A percentile compares a stretch with the other conserved stretches of the same genome.
These are phyloP conservation scores for Dendrocalamus sinicus DNA, from an alignment of 176 grass and related monocot species.

Conservation along the genomic window DNA sequence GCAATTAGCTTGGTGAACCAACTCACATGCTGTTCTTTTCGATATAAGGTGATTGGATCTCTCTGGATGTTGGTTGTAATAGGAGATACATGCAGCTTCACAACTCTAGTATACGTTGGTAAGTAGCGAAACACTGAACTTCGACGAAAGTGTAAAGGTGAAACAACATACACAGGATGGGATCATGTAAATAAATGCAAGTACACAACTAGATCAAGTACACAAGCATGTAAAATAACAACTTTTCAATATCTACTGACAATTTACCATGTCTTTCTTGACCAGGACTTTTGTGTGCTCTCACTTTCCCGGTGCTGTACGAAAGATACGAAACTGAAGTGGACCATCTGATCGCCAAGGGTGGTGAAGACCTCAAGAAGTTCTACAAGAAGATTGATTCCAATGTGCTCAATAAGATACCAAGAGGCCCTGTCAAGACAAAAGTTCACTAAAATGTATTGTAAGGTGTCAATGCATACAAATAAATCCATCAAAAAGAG, in stretches of 20 bases:
- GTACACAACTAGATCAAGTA: background rate
- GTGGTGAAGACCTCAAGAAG: slow-evolving; percentile 67
- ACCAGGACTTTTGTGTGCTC: slow-evolving; percentile 66
- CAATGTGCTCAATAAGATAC: slow-evolving; percentile 85
- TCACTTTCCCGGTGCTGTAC: slow-evolving; percentile 74
- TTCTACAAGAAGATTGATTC: slow-evolving; percentile 78
- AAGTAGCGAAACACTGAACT: slow-evolving; percentile 33
- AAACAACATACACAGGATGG: background rate
- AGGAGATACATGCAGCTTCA: slow-evolving; percentile 80
- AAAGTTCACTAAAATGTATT: slow-evolving; percentile 24
- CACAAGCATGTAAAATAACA: background rate
- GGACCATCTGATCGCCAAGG: slow-evolving; percentile 58
- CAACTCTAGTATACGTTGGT: slow-evolving; percentile 72
- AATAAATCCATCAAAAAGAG: background rate
- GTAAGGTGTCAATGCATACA: background rate
- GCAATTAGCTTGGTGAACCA: background rate
- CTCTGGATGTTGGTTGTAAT: slow-evolving; percentile 75
- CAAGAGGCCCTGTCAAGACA: slow-evolving; percentile 73
- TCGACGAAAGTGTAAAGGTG: background rate
- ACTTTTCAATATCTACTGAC: background rate
- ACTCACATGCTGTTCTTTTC: background rate
- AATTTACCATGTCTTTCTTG: slow-evolving; percentile 10
- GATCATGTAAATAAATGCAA: background rate
- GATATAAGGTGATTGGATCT: slow-evolving; percentile 63
- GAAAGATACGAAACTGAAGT: slow-evolving; percentile 80